phyloP scores from a whole-genome alignment of 2,329 filamentous ascomycete species.

The Lachnellula suecica region DNA sequence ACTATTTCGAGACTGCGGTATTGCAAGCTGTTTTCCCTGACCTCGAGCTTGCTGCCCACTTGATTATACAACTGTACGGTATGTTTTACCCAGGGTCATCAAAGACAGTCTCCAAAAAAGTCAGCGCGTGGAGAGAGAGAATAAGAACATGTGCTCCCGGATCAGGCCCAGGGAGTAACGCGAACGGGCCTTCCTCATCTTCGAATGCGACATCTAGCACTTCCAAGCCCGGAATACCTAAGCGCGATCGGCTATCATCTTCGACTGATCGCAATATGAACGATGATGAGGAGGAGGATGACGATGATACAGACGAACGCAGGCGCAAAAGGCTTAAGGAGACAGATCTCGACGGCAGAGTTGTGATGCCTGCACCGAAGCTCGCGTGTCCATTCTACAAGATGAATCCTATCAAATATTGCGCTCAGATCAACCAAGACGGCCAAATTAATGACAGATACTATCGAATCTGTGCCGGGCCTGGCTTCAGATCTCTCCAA shows the following conservation, averaged over 20 bases:
- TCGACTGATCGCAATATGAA: constrained; percentile 2
- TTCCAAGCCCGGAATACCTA: constrained; percentile 1
- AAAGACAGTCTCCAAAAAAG: constrained; percentile 2
- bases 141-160: constrained; percentile 2
- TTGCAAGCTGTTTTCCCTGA: constrained; percentile 10
- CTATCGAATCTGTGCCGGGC: constrained; percentile 1
- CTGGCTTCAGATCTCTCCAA: neutral
- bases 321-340: constrained; percentile 7
- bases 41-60: constrained; percentile 6
- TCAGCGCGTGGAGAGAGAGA: constrained; percentile 7
- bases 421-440: neutral
- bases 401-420: constrained; percentile 3
- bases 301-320: constrained; percentile 6
- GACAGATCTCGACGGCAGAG: neutral
- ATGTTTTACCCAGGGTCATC: neutral
- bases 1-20: constrained; percentile 9
- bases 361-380: neutral
- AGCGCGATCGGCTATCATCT: neutral
- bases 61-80: neutral
- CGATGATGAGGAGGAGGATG: constrained; percentile 2
- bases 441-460: neutral
- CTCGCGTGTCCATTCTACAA: constrained; percentile 8
- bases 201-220: neutral
- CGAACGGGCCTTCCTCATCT: neutral
- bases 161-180: constrained; percentile 4